phyloP scores from a whole-genome alignment of 805 yeast genomes.

The Candida loeiensis region DNA sequence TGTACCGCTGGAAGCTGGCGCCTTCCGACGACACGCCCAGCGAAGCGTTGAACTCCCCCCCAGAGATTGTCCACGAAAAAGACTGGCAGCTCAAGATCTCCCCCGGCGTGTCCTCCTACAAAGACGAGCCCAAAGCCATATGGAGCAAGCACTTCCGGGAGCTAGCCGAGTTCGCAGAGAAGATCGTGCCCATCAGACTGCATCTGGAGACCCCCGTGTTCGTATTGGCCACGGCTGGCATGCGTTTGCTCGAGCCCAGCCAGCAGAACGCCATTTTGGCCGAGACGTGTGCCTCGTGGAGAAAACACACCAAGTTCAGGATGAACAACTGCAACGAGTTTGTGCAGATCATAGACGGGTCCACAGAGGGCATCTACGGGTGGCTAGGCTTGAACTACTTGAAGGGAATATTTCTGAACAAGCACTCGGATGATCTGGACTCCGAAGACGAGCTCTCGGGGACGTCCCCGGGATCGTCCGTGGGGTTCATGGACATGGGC shows the following conservation, averaged over 20 bases:
- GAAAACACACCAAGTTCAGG: constrained; percentile 52
- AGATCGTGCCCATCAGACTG: constrained; percentile 60
- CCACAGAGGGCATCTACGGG: constrained; percentile 91
- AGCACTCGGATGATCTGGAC: background rate
- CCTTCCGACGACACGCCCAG: constrained; percentile 33
- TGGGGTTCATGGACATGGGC: constrained; percentile 98
- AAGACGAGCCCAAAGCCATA: constrained; percentile 46
- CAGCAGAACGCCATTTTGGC: constrained; percentile 52
- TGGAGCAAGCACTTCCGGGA: constrained; percentile 70
- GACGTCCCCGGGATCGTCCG: constrained; percentile 34
- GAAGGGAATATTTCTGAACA: constrained; percentile 38
- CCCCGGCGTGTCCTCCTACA: constrained; percentile 81
- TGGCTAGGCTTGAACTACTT: constrained; percentile 92
- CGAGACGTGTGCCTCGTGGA: constrained; percentile 58
- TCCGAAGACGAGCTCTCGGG: background rate
- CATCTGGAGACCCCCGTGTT: constrained; percentile 76
- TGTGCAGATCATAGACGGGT: constrained; percentile 88
- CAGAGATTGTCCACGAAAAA: constrained; percentile 58
- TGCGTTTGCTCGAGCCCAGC: constrained; percentile 67
- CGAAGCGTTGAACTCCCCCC: constrained; percentile 52
- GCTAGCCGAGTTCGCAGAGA: constrained; percentile 65
- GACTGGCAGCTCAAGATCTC: constrained; percentile 69
- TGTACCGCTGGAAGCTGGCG: constrained; percentile 72
- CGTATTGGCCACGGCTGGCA: constrained; percentile 95
- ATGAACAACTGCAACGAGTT: constrained; percentile 62